Evolutionary conservation across 2,329 filamentous ascomycete species (phyloP), one percentile per base, ranked within the genome.

Genomic region (Diaporthe sp.): DNA sequence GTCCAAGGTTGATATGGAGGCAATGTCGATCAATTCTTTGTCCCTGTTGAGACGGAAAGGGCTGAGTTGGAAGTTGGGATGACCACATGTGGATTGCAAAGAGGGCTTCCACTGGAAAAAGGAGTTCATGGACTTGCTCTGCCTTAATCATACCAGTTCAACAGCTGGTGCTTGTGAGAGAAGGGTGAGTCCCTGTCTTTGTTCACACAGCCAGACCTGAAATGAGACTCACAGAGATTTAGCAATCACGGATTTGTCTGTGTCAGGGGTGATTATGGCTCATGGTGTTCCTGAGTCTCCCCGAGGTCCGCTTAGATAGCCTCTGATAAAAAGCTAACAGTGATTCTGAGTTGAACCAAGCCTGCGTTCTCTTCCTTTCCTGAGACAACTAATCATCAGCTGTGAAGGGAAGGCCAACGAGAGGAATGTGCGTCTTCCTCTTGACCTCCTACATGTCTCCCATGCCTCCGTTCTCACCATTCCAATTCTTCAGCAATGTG

Each of bases 141-240:
- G 1, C 25, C 49, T 22, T 9, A 44, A 19, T 1, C 42, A 44
- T 44, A n/a, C 19, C 17, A 49, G 9, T 49, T 0, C 2, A 39
- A 44, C 17, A 19, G 2, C 42, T 7, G 4, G 2, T 44, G 22
- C 12, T 25, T 12, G 2, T 5, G 3, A n/a, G 22, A 0, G n/a
- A 51, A 25, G 49, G 9, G 1, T 12, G 9, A 12, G 6, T 6
- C 3, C 22, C 12, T 12, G 9, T 12, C 9, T 25, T 25, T 13
- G 22, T 25, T n/a, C 22, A 25, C 9, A 2, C 7, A n/a, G 49
- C 12, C 22, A 25, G 0, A 25, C 22, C 22, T 51, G 22, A 13
- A 25, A 10, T 7, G 15, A 3, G 15, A 51, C 22, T 51, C 49
- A n/a, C 49, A 51, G 9, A 51, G 49, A 5, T 7, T n/a, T 25